Evolutionary conservation across 2,329 filamentous ascomycete species (phyloP), one percentile per base, ranked within the genome.

Genomic region (Chaetothyriales sp.): DNA sequence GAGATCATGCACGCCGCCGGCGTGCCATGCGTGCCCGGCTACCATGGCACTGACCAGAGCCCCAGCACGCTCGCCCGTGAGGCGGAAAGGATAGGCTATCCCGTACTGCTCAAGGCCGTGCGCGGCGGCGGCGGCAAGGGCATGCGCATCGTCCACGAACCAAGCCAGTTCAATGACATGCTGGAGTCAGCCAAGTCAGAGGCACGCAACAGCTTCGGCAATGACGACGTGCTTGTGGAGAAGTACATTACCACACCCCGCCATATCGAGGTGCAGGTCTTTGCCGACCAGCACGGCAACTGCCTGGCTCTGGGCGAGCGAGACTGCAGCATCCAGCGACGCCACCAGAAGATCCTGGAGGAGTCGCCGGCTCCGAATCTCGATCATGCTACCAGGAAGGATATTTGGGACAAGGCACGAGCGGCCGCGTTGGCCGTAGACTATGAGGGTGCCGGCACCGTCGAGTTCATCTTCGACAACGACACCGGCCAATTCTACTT

Each of bases 1-100:
- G 86, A 95, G 65, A 95, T 98, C 64, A 97, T 98, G 92, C 88
- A 80, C 33, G 81, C 81, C 4, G 90, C 92, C n/a, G 88, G 89
- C 7, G 92, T 98, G 2, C 89, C 89, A 4, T 97, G 92, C 63
- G 92, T 98, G 47, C 92, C 92, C 0, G 92, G 92, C 0, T 98
- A 98, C 63, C 92, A 97, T 66, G 92, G 92, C 18, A 63, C 75
- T 1, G 86, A 95, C 49, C 92, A 98, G 70, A 80, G 84, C 47
- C 72, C 77, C 1, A 65, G 69, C 7, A 73, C 76, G 54, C 70
- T 85, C 25, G 76, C 87, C 51, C 70, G 73, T 8, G 81, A 90
- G 65, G 90, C 92, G 6, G 78, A 78, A 60, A 80, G 85, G 58
- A 83, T 85, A 60, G 77, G 78, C 54, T 81, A 80, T 58, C 79